Evolutionary conservation across 2,329 filamentous ascomycete genomes (phyloP), one percentile per base, ranked within the genome.

Genomic region (Ophiocordyceps polyrhachis-furcata): DNA sequence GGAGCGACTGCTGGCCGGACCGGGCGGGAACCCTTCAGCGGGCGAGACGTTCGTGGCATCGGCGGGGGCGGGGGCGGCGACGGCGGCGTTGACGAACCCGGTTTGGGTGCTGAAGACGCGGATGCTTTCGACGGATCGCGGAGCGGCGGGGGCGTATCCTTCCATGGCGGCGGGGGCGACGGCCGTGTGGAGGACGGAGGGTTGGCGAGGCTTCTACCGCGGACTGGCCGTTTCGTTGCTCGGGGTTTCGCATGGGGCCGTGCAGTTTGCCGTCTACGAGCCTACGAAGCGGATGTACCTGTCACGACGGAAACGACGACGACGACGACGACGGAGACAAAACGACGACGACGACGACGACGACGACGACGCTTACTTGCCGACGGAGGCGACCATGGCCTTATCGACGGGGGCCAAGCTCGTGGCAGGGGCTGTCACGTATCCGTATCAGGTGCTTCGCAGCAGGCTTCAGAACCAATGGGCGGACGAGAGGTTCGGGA

Each of bases 101-200:
- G 80, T 98, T 54, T 98, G 91, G 91, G 91, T 98, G 3, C 78
- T 98, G 60, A 96, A 96, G 68, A 96, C 89, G 9, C 82, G 91
- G 50, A 96, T 98, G 87, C 70, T 96, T 21, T 86, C 87, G 28
- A 88, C 84, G 4, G 84, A 91, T 51, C 74, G 76, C 43, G 69
- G 74, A 45, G 71, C 77, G 6, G 74, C 71, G 2, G 86, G 86
- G 14, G 91, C 89, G 1, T 98, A 98, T 62, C 71, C 75, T 15
- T 81, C 76, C 51, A 84, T 95, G 68, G 65, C 70, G 51, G 71
- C 79, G 43, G 91, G 91, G 25, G 73, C 79, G 2, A 61, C 60
- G 35, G 71, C 76, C 41, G 75, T 98, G 19, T 73, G 79, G 54
- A 63, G 62, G 17, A 71, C 70, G 3, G 88, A 96, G 58, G 91